These are phyloP conservation scores for Saccharomyces uvarum DNA, from an alignment of 1,139 yeast species.

Conservation along the genomic window DNA sequence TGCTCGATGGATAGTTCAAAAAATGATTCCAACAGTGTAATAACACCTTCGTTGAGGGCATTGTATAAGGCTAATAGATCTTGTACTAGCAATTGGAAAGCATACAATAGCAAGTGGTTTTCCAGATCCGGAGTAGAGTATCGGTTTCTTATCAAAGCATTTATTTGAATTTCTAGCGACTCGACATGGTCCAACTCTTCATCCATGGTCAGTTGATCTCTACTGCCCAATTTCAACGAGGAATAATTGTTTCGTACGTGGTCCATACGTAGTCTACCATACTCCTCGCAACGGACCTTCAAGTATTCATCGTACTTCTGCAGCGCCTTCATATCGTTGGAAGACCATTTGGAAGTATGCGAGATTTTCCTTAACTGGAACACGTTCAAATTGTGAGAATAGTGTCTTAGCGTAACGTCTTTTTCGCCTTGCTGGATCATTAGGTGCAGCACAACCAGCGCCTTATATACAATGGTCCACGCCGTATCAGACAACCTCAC, in stretches of 20 bases:
- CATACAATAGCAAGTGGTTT: slow-evolving; percentile 75
- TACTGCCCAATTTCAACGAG: slow-evolving; percentile 41
- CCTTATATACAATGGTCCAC: slow-evolving; percentile 86
- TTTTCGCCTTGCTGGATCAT: slow-evolving; percentile 62
- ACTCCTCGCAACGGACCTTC: slow-evolving; percentile 62
- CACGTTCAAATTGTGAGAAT: slow-evolving; percentile 52
- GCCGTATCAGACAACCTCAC: slow-evolving; percentile 64
- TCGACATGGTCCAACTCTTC: slow-evolving; percentile 56
- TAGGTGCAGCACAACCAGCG: slow-evolving; percentile 76
- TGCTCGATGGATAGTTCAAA: slow-evolving; percentile 84
- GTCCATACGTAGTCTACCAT: slow-evolving; percentile 54
- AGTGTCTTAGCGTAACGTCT: slow-evolving; percentile 59
- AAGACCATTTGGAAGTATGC: slow-evolving; percentile 32
- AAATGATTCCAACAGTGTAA: slow-evolving; percentile 83
- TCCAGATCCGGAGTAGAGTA: slow-evolving; percentile 61
- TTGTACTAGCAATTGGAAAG: slow-evolving; percentile 78
- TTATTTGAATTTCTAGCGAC: slow-evolving; percentile 75
- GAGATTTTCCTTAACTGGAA: slow-evolving; percentile 35
- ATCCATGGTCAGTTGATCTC: neutral
- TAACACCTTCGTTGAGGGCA: slow-evolving; percentile 88
- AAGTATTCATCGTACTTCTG: slow-evolving; percentile 68
- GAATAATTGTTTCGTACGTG: slow-evolving; percentile 60
- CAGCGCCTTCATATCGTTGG: slow-evolving; percentile 55
- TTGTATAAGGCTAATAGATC: slow-evolving; percentile 82
- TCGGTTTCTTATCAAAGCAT: slow-evolving; percentile 63